These are phyloP conservation scores for Conticribra weissflogii DNA, from an alignment of 108 stramenopile genomes.

Conservation along the genomic window DNA sequence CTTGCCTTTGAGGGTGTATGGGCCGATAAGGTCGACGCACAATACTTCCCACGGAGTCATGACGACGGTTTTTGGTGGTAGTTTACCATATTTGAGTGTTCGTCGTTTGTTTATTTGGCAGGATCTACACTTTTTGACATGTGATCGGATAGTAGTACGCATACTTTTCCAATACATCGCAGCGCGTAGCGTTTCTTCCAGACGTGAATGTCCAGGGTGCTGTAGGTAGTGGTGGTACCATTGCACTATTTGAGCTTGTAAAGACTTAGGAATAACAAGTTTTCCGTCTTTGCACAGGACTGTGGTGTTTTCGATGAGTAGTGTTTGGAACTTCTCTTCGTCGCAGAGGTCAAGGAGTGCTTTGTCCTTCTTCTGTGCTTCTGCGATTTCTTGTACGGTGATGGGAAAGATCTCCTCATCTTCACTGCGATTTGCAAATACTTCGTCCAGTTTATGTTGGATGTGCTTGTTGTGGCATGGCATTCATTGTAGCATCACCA, in stretches of 20 bases:
- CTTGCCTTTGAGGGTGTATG: slow-evolving; percentile 8
- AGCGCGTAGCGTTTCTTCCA: slow-evolving; percentile 24
- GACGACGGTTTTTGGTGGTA: background rate
- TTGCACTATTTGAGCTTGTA: background rate
- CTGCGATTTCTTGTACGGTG: background rate
- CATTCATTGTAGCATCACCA: background rate
- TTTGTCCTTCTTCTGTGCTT: background rate
- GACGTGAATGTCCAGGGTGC: slow-evolving; percentile 16
- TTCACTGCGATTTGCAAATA: background rate
- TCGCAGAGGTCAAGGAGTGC: background rate
- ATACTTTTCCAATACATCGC: slow-evolving; percentile 25
- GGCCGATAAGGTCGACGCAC: slow-evolving; percentile 5
- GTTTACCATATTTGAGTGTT: background rate
- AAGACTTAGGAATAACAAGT: background rate
- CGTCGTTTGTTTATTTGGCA: slow-evolving; percentile 5
- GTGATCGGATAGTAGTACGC: background rate
- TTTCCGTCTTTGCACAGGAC: background rate
- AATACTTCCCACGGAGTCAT: slow-evolving; percentile 1
- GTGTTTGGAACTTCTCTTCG: background rate
- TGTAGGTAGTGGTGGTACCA: slow-evolving; percentile 30
- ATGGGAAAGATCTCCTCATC: background rate
- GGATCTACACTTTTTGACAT: background rate
- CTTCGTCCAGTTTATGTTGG: background rate
- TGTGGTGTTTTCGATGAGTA: background rate
- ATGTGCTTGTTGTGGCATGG: background rate